Evolutionary conservation across 2,329 filamentous ascomycete genomes (phyloP), one percentile per base, ranked within the genome.

Genomic region (Thermomyces lanuginosus): DNA sequence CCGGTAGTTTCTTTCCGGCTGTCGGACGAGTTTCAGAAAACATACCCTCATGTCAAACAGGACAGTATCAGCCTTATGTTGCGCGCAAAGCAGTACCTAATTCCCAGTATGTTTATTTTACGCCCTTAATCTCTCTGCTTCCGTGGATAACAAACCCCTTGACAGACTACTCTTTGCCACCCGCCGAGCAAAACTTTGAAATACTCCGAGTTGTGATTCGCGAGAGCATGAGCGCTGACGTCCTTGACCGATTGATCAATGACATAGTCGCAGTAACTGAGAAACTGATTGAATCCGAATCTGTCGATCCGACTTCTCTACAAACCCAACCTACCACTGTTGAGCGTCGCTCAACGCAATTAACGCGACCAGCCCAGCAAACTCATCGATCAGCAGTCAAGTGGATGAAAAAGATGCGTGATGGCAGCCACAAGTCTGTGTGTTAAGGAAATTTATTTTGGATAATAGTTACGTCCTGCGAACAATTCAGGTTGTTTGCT

Each of bases 1-100:
- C 73, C 73, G 0, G 73, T 77, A 2, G 72, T 78, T n/a, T 63
- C 73, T 0, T 79, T 78, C 49, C 58, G 63, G 8, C 58, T 78
- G 33, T 64, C 60, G 8, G 67, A 76, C 35, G 57, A 63, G 6
- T 76, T 76, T 51, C 64, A 64, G 43, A 56, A 61, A 32, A 50
- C 69, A 22, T 76, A 61, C 45, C 66, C 69, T 0, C 66, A 73
- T 37, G 56, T 77, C 33, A 69, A 72, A 49, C 74, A 78, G 48
- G 70, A 67, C 30, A 62, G 61, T 4, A 58, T 78, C 8, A 70
- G 65, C 28, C 67, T 72, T 10, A 49, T 78, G 21, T 49, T 77
- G 29, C 61, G 73, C 8, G 66, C 68, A 4, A 72, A 72, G 42
- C 70, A 76, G 48, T 78, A 76, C 55, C 77, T 78, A 33, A 71